Conservation (phyloP, 257 asterid species). For the Fraxinus pennsylvanica region DNA sequence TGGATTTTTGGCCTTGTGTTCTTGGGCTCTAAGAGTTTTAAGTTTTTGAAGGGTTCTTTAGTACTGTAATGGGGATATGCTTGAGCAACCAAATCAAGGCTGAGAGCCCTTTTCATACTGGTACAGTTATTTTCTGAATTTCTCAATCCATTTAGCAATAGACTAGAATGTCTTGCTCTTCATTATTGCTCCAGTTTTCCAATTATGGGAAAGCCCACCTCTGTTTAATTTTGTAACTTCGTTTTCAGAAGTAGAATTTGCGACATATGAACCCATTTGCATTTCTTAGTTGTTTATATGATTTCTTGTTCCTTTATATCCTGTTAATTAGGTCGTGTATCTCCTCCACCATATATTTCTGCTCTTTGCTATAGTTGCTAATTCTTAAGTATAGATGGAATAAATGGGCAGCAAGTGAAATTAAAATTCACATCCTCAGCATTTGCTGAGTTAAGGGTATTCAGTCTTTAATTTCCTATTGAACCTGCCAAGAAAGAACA, state of each 20-base stretch:
- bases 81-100: constrained; percentile 85
- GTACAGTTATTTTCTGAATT: constrained; percentile 36
- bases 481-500: background rate
- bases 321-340: background rate
- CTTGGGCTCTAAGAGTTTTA: background rate
- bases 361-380: no score
- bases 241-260: no score
- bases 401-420: no score
- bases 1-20: constrained; percentile 20
- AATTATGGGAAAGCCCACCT: no score
- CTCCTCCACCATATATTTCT: no score
- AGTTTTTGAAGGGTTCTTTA: constrained; percentile 26
- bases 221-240: no score
- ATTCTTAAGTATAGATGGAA: no score
- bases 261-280: background rate
- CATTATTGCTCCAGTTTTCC: no score
- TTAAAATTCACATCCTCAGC: background rate
- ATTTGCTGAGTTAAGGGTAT: background rate
- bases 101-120: constrained; percentile 53
- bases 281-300: background rate
- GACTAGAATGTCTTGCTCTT: background rate
- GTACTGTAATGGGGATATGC: constrained; percentile 69
- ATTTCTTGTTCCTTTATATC: background rate
- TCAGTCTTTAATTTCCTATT: background rate
- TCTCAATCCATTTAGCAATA: no score